Percentiles rank a stretch among this genome's conserved stretches.
Evolutionary conservation across 345 rosid genomes (phyloP).

Genomic region (Geranium brycei): DNA sequence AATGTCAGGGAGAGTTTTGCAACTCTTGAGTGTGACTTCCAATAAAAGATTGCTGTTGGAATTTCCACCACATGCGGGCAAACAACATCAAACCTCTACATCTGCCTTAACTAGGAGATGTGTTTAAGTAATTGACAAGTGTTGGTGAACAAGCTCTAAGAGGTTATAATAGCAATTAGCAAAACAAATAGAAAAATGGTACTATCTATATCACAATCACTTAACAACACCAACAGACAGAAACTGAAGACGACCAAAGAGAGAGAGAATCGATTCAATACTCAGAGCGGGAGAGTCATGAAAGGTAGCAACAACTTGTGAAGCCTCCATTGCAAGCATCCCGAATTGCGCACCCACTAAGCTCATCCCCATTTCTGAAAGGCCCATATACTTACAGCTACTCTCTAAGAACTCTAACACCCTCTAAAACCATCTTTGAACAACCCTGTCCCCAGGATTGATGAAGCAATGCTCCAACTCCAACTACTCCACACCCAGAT

Average conservation of each 20-base stretch:
- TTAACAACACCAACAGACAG: background rate
- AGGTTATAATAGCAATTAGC: too few relatives aligned
- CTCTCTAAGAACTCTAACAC: slow-evolving; percentile 55
- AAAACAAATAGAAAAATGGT: background rate
- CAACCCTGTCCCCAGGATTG: slow-evolving; percentile 53
- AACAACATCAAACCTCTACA: too few relatives aligned
- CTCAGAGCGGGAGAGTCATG: slow-evolving; percentile 30
- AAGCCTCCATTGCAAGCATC: slow-evolving; percentile 46
- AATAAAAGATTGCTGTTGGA: too few relatives aligned
- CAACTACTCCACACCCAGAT: slow-evolving; percentile 14
- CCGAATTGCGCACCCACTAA: slow-evolving; percentile 74
- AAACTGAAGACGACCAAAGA: slow-evolving; percentile 2
- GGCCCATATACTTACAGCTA: slow-evolving; percentile 91
- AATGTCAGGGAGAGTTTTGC: too few relatives aligned
- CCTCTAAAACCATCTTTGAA: slow-evolving; percentile 23
- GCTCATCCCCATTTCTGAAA: slow-evolving; percentile 70
- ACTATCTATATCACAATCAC: background rate
- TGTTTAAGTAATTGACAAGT: too few relatives aligned
- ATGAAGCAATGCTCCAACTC: slow-evolving; percentile 80
- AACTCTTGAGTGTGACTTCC: too few relatives aligned
- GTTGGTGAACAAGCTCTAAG: too few relatives aligned
- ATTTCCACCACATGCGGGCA: too few relatives aligned
- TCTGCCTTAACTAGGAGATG: too few relatives aligned
- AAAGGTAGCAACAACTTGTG: slow-evolving; percentile 37
- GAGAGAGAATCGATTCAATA: slow-evolving; percentile 1